A percentile compares a stretch with the other conserved stretches of the same genome.
Conservation (phyloP, 495 filamentous ascomycete genomes). For the Penicillium silybi region DNA sequence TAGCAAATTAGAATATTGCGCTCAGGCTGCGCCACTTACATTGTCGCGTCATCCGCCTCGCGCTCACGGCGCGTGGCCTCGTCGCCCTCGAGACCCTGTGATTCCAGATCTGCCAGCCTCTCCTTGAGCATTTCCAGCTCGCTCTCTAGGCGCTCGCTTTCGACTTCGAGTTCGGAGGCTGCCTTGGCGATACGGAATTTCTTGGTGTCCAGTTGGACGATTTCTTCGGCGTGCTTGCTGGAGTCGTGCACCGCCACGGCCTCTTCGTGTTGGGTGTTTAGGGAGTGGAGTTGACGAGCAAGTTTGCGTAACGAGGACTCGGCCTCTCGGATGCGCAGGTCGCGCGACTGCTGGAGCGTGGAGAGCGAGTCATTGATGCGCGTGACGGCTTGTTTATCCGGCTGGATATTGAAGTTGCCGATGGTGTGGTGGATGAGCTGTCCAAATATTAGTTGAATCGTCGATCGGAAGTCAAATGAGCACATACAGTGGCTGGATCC, state of each 20-base stretch:
- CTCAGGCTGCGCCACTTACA: conserved; percentile 29
- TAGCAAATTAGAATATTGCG: conserved; percentile 2
- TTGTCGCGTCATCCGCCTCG: conserved; percentile 57
- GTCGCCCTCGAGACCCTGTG: conserved; percentile 68
- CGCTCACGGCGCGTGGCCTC: conserved; percentile 53
- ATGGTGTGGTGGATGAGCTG: conserved; percentile 88
- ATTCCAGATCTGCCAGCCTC: conserved; percentile 74
- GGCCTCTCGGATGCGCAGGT: conserved; percentile 68
- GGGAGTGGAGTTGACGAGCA: conserved; percentile 63
- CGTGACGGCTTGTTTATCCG: conserved; percentile 80
- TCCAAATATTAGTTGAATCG: conserved; percentile 14
- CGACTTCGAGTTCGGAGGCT: conserved; percentile 83
- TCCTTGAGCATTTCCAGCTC: conserved; percentile 75
- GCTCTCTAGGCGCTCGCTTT: conserved; percentile 78
- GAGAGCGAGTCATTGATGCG: conserved; percentile 81
- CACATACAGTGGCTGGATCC: conserved; percentile 74
- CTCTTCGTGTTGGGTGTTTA: conserved; percentile 67
- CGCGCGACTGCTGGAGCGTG: conserved; percentile 72
- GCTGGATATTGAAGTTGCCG: conserved; percentile 88
- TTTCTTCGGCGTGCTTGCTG: conserved; percentile 71
- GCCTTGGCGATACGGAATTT: conserved; percentile 93
- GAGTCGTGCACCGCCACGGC: conserved; percentile 66
- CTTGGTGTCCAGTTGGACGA: conserved; percentile 81
- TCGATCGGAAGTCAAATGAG: neutral
- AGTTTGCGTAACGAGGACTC: conserved; percentile 69